phyloP scores from a whole-genome alignment of 345 rosid species.

The Turritis glabra region DNA sequence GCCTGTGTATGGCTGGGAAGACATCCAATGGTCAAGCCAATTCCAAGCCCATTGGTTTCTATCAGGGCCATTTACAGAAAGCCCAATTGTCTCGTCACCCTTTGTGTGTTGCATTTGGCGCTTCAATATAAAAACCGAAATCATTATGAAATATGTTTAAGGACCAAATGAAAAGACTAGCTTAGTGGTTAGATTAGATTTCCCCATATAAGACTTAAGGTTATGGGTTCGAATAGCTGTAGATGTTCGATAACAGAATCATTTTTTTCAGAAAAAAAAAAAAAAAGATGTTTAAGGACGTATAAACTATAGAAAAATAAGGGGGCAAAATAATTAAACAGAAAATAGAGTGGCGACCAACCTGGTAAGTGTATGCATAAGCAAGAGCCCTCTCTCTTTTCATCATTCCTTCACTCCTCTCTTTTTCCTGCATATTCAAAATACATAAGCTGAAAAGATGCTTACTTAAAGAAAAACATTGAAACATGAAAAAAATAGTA shows the following conservation, averaged over 20 bases:
- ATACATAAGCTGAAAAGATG: background rate
- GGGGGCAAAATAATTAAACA: background rate
- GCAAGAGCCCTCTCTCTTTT: constrained; percentile 92
- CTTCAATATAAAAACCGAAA: constrained; percentile 24
- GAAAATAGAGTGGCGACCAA: background rate
- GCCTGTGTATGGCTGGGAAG: constrained; percentile 61
- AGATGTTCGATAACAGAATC: no score
- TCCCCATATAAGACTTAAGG: no score
- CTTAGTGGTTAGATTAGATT: no score
- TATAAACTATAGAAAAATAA: no score
- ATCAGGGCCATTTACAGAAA: constrained; percentile 45
- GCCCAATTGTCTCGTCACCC: constrained; percentile 39
- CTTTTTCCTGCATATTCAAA: constrained; percentile 45
- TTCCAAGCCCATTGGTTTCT: constrained; percentile 86
- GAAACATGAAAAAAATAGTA: background rate
- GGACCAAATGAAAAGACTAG: no score
- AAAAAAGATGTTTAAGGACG: no score
- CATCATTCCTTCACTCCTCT: constrained; percentile 60
- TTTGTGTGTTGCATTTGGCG: constrained; percentile 45
- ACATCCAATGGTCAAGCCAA: constrained; percentile 96
- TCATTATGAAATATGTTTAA: background rate
- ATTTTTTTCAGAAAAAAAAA: no score
- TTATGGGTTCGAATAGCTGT: no score
- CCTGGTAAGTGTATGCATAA: constrained; percentile 80
- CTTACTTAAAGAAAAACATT: no score